Evolutionary conservation across 495 filamentous ascomycete genomes (phyloP).

Genomic region (Lepidopterella palustris): DNA sequence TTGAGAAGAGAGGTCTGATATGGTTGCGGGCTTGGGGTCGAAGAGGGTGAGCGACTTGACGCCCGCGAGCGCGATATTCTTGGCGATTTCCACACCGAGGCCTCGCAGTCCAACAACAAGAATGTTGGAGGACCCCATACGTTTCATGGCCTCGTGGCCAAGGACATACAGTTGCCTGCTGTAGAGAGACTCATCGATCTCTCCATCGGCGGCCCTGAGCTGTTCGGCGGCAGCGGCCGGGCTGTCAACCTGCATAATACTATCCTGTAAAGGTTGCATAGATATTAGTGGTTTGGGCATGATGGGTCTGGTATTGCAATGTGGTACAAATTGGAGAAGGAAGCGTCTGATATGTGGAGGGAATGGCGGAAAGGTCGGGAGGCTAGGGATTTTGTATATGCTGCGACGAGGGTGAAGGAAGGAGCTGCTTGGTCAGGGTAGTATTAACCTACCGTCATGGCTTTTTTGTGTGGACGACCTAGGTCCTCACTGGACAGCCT

Average conservation of each 20-base stretch:
- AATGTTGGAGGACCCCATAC: conserved; percentile 94
- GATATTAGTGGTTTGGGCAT: conserved; percentile 1
- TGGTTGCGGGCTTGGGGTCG: conserved; percentile 71
- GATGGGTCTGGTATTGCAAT: conserved; percentile 1
- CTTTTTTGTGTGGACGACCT: conserved; percentile 68
- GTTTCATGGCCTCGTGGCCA: conserved; percentile 99
- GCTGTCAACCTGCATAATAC: conserved; percentile 77
- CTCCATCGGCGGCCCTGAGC: conserved; percentile 51
- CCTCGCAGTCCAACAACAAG: conserved; percentile 89
- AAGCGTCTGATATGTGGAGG: not conserved
- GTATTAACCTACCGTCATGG: conserved; percentile 66
- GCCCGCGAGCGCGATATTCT: conserved; percentile 96
- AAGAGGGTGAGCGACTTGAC: conserved; percentile 83
- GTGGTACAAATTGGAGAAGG: not conserved
- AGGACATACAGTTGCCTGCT: conserved; percentile 96
- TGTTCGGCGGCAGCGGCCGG: conserved; percentile 48
- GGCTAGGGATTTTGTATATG: not conserved
- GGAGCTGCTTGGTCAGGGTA: not conserved
- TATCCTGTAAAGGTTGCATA: conserved; percentile 45
- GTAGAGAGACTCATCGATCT: conserved; percentile 97
- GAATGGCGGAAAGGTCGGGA: not conserved
- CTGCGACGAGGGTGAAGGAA: not conserved
- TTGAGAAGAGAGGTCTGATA: conserved; percentile 87
- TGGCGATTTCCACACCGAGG: conserved; percentile 95
- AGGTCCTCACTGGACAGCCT: conserved; percentile 72